Evolutionary conservation across 2,329 filamentous ascomycete genomes (phyloP), one percentile per base, ranked within the genome.

Genomic region (Colletotrichum horii): DNA sequence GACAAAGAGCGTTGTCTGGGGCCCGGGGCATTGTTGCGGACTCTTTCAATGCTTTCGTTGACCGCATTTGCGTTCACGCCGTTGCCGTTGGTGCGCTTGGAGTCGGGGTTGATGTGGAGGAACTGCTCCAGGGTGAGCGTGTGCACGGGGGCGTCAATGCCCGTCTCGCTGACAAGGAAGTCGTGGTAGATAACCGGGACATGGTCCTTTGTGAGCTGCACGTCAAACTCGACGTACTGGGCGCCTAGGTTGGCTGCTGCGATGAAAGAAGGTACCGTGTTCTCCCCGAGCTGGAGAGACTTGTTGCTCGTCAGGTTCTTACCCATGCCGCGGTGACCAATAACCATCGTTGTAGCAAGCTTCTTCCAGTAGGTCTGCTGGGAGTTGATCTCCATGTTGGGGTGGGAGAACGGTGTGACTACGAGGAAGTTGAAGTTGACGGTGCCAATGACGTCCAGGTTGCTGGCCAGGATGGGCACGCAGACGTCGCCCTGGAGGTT

Each of bases 131-230:
- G 87, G 0, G 97, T 99, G 78, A 99, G 88, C 0, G 95, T 98
- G 82, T 99, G 97, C 3, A 99, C 96, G 0, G 97, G 97, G 0
- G 97, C 97, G 82, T 99, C 97, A 70, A 98, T 97, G 12, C 97
- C 97, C 0, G 97, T 98, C 85, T 99, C 97, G 82, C 96, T 98
- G 83, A 99, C 97, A 16, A 98, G 89, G 81, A 99, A 99, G 84
- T 99, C 97, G 82, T 99, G 97, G 82, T 99, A 99, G 80, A 99
- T 98, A 78, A 99, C 96, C 0, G 97, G 97, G 2, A 99, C 96
- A 80, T 97, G 96, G 82, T 99, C 97, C 82, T 99, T 99, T n/a
- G 97, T 99, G 52, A 99, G 88, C 83, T 99, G 97, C 1, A 99
- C 97, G 82, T 99, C 97, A 81, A 94, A 93, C 79, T 93, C 92